Evolutionary conservation across 345 rosid genomes (phyloP).

Genomic region (Balakata baccata): DNA sequence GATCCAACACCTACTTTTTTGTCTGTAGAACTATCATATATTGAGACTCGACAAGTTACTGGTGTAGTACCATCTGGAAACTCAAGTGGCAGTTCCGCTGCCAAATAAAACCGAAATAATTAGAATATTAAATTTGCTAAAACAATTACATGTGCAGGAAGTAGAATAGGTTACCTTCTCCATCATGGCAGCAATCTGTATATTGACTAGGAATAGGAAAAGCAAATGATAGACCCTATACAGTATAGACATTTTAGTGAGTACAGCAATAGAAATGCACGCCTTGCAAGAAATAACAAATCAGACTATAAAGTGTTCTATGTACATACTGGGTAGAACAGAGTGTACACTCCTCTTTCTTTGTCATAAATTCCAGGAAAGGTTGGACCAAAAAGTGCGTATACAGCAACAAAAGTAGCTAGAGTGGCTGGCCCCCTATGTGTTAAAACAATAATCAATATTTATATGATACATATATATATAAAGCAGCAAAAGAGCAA

Average conservation of each 20-base stretch:
- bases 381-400: conserved; percentile 90
- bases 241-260: conserved; percentile 14
- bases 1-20: conserved; percentile 91
- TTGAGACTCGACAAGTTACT: conserved; percentile 88
- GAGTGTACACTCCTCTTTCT: conserved; percentile 77
- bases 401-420: conserved; percentile 94
- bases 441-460: conserved; percentile 5
- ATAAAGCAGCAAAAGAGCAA: background rate
- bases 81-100: conserved; percentile 92
- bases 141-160: background rate
- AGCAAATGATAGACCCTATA: conserved; percentile 93
- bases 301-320: background rate
- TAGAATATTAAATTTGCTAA: conserved; percentile 8
- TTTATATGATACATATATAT: background rate
- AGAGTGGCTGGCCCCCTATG: conserved; percentile 75
- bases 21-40: conserved; percentile 73
- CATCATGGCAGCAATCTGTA: conserved; percentile 71
- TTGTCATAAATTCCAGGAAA: conserved; percentile 91
- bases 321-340: conserved; percentile 79
- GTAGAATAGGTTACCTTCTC: conserved; percentile 58
- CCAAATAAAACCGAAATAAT: conserved; percentile 15
- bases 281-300: background rate
- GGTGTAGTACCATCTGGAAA: conserved; percentile 99
- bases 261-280: background rate
- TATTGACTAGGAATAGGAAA: conserved; percentile 94